Conservation (phyloP, 352 stramenopile species). For the Phytophthora pluvialis region DNA sequence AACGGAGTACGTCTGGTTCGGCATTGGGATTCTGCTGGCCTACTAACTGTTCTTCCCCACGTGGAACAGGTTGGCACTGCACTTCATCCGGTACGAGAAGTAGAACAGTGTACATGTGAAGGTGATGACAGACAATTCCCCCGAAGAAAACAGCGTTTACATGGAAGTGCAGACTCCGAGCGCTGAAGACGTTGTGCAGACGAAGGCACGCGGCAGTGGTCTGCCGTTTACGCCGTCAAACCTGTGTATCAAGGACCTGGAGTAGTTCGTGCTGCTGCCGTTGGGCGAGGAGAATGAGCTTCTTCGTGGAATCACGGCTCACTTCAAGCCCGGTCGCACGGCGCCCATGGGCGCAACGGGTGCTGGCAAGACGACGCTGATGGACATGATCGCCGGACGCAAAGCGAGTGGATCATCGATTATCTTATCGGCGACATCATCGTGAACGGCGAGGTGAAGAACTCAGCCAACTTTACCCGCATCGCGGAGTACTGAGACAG, state of each 20-base stretch:
- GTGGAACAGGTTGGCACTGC: conserved; percentile 48
- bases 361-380: conserved; percentile 68
- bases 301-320: conserved; percentile 47
- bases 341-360: conserved; percentile 76
- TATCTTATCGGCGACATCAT: conserved; percentile 82
- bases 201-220: conserved; percentile 24
- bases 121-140: conserved; percentile 33
- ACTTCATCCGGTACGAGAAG: conserved; percentile 57
- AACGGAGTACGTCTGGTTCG: conserved; percentile 54
- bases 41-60: conserved; percentile 60
- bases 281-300: conserved; percentile 61
- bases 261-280: conserved; percentile 69
- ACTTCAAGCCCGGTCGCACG: conserved; percentile 61
- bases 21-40: conserved; percentile 37
- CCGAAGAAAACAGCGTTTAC: conserved; percentile 36
- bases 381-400: conserved; percentile 65
- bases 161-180: conserved; percentile 39
- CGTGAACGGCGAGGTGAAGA: conserved; percentile 90
- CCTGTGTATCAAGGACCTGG: conserved; percentile 55
- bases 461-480: conserved; percentile 75
- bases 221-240: conserved; percentile 53
- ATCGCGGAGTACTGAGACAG: conserved; percentile 75
- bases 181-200: conserved; percentile 4
- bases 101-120: conserved; percentile 49
- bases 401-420: conserved; percentile 60